Base-by-base conservation (phyloP, 2,329 filamentous ascomycete genomes). In the Diplocarpon mali region DNA sequence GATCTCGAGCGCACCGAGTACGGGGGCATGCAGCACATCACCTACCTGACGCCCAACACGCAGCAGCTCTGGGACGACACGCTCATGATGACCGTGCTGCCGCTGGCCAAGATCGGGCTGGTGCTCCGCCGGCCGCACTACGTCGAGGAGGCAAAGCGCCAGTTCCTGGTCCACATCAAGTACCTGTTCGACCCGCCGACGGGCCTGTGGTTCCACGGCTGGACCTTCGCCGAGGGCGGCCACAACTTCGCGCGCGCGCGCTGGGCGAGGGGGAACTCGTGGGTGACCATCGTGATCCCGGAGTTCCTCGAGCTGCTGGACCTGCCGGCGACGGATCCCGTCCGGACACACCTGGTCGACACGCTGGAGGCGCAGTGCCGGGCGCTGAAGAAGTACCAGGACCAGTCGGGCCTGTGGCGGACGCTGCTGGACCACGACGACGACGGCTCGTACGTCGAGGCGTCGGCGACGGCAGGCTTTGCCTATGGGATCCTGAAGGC, bases 61-160 rank as follows among this genome's bases (percentile, higher is more conserved):
- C 73, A 85, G 60, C 81, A 89, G 66, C 69, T 89, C 17, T 90
- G 85, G 85, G 85, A 89, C 53, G 85, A 90, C 60, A 90, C 85
- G 5, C 69, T 90, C 37, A 89, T 90, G 84, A 90, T 90, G 85
- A 88, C 83, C 0, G 85, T 87, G 3, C 66, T 89, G 63, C 85
- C 85, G 1, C 69, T 89, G 14, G 83, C 83, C 14, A 89, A 89
- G 67, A 56, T 58, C 48, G 85, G 85, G 0, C 71, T 79, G 44
- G 67, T 87, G 3, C 71, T 90, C 2, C 69, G 75, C 48, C 68
- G 83, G 2, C 81, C 82, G 0, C 74, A 83, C 52, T 90, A 90
- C 59, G 69, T 89, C 17, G 80, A 78, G 35, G 85, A 90, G 64
- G 84, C 84, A 9, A 87, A 86, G 65, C 70, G 75, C 6, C 85